phyloP scores from a whole-genome alignment of 805 yeast genomes.

The Tanozyma kutaoensis region DNA sequence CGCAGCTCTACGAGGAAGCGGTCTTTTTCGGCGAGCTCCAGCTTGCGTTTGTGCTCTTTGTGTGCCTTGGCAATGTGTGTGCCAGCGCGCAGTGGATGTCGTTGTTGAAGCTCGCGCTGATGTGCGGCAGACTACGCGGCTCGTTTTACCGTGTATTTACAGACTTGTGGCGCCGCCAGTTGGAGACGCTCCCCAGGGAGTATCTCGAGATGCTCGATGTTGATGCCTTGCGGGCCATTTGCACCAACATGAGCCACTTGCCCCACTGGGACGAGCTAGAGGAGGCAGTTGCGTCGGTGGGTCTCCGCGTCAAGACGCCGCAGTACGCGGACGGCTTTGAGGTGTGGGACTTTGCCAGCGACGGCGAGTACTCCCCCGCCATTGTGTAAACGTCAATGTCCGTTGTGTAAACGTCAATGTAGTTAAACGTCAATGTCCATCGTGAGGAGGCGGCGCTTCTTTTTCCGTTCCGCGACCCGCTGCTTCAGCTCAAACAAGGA shows the following conservation, averaged over 20 bases:
- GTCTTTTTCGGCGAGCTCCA: constrained; percentile 37
- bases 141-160: constrained; percentile 14
- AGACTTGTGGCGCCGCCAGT: constrained; percentile 21
- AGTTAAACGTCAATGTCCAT: no score
- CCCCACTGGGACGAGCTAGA: not conserved
- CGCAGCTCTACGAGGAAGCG: constrained; percentile 19
- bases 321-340: not conserved
- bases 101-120: constrained; percentile 29
- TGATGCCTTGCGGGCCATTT: not conserved
- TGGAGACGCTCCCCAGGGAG: constrained; percentile 27
- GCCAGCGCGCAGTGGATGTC: constrained; percentile 54
- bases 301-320: not conserved
- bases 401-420: no score
- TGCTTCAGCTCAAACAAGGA: constrained; percentile 4
- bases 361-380: no score
- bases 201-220: constrained; percentile 11
- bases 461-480: not conserved
- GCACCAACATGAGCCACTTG: not conserved
- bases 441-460: no score
- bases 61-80: constrained; percentile 49
- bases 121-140: constrained; percentile 11
- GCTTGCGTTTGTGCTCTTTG: constrained; percentile 31
- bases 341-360: not conserved
- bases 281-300: not conserved
- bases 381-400: no score